Base-by-base conservation (phyloP, 768 basidiomycete species). In the Suillus sp. region DNA sequence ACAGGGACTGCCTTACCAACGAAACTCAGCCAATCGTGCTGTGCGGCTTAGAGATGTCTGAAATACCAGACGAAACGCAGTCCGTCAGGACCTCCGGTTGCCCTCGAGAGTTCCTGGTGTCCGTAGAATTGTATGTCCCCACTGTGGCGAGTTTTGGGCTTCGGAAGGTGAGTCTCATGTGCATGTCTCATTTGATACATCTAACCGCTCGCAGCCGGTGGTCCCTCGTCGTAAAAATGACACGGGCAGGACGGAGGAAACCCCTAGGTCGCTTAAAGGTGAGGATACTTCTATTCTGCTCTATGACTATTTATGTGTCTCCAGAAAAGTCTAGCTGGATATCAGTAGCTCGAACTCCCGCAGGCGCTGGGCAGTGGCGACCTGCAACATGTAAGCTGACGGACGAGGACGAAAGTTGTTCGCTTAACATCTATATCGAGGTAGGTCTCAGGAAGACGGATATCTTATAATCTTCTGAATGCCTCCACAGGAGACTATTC, bases 301-400 rank as follows among this genome's bases (percentile, higher is more conserved):
- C 40, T 55, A 20, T 48, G 27, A 65, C 64, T 34, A 68, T 32
- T 40, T 45, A 50, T 34, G 50, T 34, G 14, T 38, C 13, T 42
- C 7, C 69, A 92, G 90, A 93, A 69, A 91, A 88, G 75, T 79
- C 86, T 22, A 90, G 85, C 69, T 91, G 90, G 90, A 81, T 90
- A 50, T 80, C 81, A 16, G 79, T 90, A 20, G 75, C 84, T 45
- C 85, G 83, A 66, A 79, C 80, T 27, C 67, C 83, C 34, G 73
- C 79, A 32, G 79, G 80, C 38, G 75, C 80, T 9, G 88, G 86
- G 16, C 86, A 88, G 47, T 93, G 92, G 92, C 80, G 90, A 69
- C 75, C 82, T 47, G 91, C 88, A 27, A 87, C 84, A 13, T 93
- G 91, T 75, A 89, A 82, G 69, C 77, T 93, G 61, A 74, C 80